A percentile compares a stretch with the other conserved stretches of the same genome.
phyloP scores from a whole-genome alignment of 345 rosid genomes.

The Microthlaspi erraticum region DNA sequence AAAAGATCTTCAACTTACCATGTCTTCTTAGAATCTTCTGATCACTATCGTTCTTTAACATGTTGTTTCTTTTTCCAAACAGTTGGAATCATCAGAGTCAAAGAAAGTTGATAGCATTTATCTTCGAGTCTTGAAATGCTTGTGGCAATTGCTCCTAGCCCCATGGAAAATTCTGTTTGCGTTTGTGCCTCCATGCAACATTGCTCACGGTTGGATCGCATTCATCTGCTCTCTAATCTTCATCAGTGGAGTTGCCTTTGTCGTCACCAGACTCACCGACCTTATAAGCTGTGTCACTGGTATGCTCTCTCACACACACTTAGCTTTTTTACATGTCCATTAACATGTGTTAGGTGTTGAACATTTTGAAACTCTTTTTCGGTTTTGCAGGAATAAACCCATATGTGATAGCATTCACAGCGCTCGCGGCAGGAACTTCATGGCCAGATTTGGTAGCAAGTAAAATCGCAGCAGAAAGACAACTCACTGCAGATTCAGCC shows the following conservation, averaged over 20 bases:
- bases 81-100: conserved; percentile 68
- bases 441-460: conserved; percentile 99
- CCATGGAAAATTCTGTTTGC: conserved; percentile 91
- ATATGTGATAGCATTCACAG: conserved; percentile 94
- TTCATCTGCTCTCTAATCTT: conserved; percentile 81
- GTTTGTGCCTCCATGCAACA: conserved; percentile 83
- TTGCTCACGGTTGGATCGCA: conserved; percentile 94
- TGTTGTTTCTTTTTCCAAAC: conserved; percentile 45
- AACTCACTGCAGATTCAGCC: conserved; percentile 92
- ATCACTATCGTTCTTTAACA: conserved; percentile 15
- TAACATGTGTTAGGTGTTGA: conserved; percentile 13
- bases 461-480: conserved; percentile 96
- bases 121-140: conserved; percentile 50
- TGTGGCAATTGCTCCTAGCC: conserved; percentile 66
- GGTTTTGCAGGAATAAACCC: conserved; percentile 71
- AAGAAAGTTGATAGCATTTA: conserved; percentile 56
- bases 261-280: conserved; percentile 76
- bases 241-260: conserved; percentile 82
- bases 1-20: conserved; percentile 21
- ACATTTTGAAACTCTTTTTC: conserved; percentile 5
- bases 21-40: conserved; percentile 24
- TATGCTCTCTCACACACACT: conserved; percentile 46
- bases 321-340: conserved; percentile 7
- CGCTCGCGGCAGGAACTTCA: conserved; percentile 90
- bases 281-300: conserved; percentile 95